A percentile compares a stretch with the other conserved stretches of the same genome.
Evolutionary conservation across 2,329 filamentous ascomycete species (phyloP).

Genomic region (Penicillium sp.): DNA sequence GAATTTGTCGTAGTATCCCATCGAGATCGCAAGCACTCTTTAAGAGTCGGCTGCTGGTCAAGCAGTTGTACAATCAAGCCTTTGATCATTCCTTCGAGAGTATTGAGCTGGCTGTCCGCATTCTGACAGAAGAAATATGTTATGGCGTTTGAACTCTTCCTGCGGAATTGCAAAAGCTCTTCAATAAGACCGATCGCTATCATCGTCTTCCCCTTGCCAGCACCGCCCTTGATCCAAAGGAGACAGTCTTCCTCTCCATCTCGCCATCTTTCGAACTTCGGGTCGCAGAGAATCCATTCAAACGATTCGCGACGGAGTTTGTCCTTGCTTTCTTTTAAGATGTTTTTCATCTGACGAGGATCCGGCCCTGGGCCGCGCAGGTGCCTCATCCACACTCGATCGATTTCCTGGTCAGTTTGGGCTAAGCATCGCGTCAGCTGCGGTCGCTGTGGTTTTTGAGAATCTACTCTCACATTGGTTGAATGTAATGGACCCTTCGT

Average conservation of each 20-base stretch:
- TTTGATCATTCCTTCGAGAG: constrained; percentile 17
- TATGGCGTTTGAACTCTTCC: constrained; percentile 4
- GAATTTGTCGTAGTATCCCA: constrained; percentile 4
- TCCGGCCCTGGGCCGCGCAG: constrained; percentile 9
- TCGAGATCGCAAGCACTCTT: constrained; percentile 5
- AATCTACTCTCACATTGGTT: too few relatives aligned
- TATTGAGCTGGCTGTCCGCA: constrained; percentile 19
- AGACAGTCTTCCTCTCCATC: constrained; percentile 22
- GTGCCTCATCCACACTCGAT: constrained; percentile 4
- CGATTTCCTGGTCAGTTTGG: background rate
- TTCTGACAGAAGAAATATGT: constrained; percentile 26
- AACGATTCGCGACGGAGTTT: constrained; percentile 13
- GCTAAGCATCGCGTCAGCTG: too few relatives aligned
- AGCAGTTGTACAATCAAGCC: constrained; percentile 17
- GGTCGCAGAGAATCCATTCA: constrained; percentile 25
- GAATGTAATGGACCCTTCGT: too few relatives aligned
- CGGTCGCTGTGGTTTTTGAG: too few relatives aligned
- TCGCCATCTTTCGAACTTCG: constrained; percentile 22
- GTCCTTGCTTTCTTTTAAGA: constrained; percentile 20
- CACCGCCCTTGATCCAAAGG: constrained; percentile 43
- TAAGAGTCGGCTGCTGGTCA: constrained; percentile 9
- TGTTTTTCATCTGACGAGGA: constrained; percentile 13
- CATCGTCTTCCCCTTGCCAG: constrained; percentile 47
- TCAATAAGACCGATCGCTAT: constrained; percentile 37
- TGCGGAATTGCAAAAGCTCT: constrained; percentile 10